A percentile compares a stretch with the other conserved stretches of the same genome.
Conservation (phyloP, 2,329 filamentous ascomycete genomes). For the Ophiostoma tasmaniense region DNA sequence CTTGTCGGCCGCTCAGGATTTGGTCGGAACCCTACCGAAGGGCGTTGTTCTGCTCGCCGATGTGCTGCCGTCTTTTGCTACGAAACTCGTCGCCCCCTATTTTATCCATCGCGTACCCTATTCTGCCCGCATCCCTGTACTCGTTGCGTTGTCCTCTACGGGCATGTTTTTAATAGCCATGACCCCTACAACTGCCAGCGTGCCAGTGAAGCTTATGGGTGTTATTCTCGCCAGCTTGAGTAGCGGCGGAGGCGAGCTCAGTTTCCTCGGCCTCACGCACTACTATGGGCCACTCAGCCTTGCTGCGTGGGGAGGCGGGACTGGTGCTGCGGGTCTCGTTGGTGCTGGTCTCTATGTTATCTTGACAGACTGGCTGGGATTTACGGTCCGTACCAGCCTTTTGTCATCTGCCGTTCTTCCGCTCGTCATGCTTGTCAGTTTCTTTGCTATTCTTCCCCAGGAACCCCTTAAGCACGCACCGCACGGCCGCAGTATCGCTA, state of each 20-base stretch:
- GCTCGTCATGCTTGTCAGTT: slow-evolving; percentile 72
- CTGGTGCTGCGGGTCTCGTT: slow-evolving; percentile 77
- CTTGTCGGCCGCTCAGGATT: slow-evolving; percentile 87
- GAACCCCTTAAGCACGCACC: slow-evolving; percentile 46
- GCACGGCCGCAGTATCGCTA: slow-evolving; percentile 17
- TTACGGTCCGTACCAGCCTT: slow-evolving; percentile 66
- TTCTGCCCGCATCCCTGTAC: slow-evolving; percentile 60
- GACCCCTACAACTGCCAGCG: slow-evolving; percentile 57
- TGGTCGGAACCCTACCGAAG: slow-evolving; percentile 83
- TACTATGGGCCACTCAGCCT: slow-evolving; percentile 84
- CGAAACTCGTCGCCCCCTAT: slow-evolving; percentile 84
- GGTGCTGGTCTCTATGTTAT: slow-evolving; percentile 84
- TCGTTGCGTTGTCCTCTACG: slow-evolving; percentile 64
- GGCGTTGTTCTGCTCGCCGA: slow-evolving; percentile 88
- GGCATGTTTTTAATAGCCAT: slow-evolving; percentile 88
- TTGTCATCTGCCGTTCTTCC: slow-evolving; percentile 73
- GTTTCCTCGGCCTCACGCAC: slow-evolving; percentile 84
- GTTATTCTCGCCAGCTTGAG: slow-evolving; percentile 79
- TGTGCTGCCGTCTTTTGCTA: slow-evolving; percentile 79
- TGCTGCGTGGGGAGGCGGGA: slow-evolving; percentile 87
- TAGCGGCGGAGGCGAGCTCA: slow-evolving; percentile 80
- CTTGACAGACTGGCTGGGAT: slow-evolving; percentile 69
- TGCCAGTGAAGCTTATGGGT: slow-evolving; percentile 69
- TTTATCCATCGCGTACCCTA: slow-evolving; percentile 88
- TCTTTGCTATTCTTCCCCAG: slow-evolving; percentile 71